phyloP scores from a whole-genome alignment of 305 asterid genomes.

The Solanum hybrid region DNA sequence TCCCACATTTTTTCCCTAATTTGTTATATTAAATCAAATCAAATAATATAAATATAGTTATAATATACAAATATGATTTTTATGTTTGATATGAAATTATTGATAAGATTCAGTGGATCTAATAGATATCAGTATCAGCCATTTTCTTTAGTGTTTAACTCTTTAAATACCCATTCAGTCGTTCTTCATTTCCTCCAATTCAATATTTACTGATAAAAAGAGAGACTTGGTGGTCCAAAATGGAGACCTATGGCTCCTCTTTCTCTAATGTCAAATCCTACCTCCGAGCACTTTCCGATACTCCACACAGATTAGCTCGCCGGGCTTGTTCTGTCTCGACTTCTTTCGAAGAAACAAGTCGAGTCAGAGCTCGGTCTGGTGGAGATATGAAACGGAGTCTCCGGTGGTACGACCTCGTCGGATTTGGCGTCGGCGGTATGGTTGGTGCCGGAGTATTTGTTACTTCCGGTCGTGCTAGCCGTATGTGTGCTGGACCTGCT shows the following conservation, averaged over 20 bases:
- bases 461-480: constrained; percentile 65
- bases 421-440: constrained; percentile 88
- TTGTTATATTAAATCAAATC: background rate
- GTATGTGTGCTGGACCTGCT: constrained; percentile 61
- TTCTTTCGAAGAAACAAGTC: constrained; percentile 40
- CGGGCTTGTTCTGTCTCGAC: constrained; percentile 75
- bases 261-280: constrained; percentile 52
- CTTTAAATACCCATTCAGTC: background rate
- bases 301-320: constrained; percentile 60
- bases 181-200: background rate
- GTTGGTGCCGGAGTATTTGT: constrained; percentile 95
- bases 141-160: background rate
- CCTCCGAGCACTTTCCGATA: constrained; percentile 65
- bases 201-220: background rate
- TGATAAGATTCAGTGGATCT: background rate
- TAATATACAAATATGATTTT: no score
- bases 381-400: constrained; percentile 56
- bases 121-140: background rate
- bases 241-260: constrained; percentile 40
- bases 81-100: no score
- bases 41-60: no score
- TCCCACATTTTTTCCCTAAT: background rate
- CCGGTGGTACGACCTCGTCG: constrained; percentile 68
- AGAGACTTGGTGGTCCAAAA: constrained; percentile 13
- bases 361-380: constrained; percentile 48